These are phyloP conservation scores for Russula sp. DNA, from an alignment of 768 basidiomycete species.

Conservation along the genomic window DNA sequence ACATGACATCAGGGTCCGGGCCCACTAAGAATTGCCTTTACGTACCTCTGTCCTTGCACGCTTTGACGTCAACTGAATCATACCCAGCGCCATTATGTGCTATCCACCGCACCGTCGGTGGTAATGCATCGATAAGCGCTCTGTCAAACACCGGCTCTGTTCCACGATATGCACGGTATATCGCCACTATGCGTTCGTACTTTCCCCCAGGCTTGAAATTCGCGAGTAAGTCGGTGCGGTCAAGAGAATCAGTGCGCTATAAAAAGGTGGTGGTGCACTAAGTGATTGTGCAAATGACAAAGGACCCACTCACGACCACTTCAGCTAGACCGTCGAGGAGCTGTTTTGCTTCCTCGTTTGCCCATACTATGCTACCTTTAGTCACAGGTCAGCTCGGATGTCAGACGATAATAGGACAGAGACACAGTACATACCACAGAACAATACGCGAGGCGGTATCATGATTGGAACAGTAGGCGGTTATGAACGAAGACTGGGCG, in stretches of 20 bases:
- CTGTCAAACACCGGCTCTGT: constrained; percentile 57
- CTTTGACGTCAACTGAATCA: constrained; percentile 77
- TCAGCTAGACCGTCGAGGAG: constrained; percentile 69
- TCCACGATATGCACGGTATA: constrained; percentile 84
- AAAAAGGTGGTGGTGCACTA: background rate
- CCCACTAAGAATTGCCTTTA: background rate
- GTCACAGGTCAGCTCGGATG: background rate
- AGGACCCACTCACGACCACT: constrained; percentile 58
- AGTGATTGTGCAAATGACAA: background rate
- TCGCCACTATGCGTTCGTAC: constrained; percentile 67
- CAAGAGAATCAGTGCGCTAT: constrained; percentile 55
- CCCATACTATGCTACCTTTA: constrained; percentile 74
- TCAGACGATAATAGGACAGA: background rate
- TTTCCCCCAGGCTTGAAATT: constrained; percentile 64
- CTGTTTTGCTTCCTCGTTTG: constrained; percentile 65
- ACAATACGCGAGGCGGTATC: constrained; percentile 34
- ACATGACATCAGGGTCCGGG: background rate
- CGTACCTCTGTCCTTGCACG: constrained; percentile 67
- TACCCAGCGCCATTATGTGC: constrained; percentile 94
- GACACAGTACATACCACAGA: constrained; percentile 36
- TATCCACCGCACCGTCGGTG: constrained; percentile 74
- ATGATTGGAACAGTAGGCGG: background rate
- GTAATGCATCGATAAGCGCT: constrained; percentile 68
- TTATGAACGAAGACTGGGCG: background rate
- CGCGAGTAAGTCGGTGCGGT: constrained; percentile 66